phyloP scores from a whole-genome alignment of 2,329 filamentous ascomycete genomes.

The Trichophyton schoenleinii region DNA sequence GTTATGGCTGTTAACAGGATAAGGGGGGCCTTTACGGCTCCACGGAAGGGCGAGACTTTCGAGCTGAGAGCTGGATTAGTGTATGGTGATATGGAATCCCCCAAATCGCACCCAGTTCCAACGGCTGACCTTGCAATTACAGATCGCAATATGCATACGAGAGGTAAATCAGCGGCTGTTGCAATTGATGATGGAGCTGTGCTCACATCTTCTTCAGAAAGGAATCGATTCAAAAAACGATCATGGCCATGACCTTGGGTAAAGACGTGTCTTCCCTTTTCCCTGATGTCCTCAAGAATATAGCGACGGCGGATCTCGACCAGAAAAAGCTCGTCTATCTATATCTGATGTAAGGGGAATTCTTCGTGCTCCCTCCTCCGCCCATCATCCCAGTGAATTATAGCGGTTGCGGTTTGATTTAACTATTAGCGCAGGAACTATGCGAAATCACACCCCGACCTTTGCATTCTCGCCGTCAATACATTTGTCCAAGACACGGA shows the following conservation, averaged over 20 bases:
- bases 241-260: conserved; percentile 98
- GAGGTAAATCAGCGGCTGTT: conserved; percentile 37
- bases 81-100: conserved; percentile 25
- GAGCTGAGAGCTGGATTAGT: conserved; percentile 88
- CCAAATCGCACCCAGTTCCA: background rate
- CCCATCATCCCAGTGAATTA: background rate
- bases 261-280: conserved; percentile 97
- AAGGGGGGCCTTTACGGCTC: conserved; percentile 80
- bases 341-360: conserved; percentile 67
- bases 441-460: conserved; percentile 94
- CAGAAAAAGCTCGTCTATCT: conserved; percentile 99
- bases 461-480: conserved; percentile 97
- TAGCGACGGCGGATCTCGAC: conserved; percentile 84
- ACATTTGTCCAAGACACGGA: conserved; percentile 98
- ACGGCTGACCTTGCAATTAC: conserved; percentile 8
- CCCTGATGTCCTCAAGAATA: conserved; percentile 96
- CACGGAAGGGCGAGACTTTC: conserved; percentile 94
- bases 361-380: background rate
- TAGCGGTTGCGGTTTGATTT: conserved; percentile 7
- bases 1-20: conserved; percentile 92
- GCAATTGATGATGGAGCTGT: conserved; percentile 5
- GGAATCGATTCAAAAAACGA: conserved; percentile 98
- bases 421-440: conserved; percentile 61
- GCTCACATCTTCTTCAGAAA: conserved; percentile 47
- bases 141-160: conserved; percentile 98